Evolutionary conservation across 108 stramenopile species (phyloP).

Genomic region (Skeletonema menzelii): DNA sequence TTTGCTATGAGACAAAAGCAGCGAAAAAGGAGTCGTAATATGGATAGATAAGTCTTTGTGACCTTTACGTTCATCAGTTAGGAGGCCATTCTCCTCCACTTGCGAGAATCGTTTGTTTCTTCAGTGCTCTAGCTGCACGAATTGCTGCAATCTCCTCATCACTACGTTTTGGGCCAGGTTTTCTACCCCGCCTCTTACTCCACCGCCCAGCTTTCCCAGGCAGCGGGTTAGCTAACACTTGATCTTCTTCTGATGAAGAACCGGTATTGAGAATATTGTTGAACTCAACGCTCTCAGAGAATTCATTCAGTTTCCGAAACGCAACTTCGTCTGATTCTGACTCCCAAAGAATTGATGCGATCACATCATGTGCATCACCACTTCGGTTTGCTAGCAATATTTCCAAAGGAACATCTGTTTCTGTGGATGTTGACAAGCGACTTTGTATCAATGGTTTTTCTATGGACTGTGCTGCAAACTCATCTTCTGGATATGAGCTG

Average conservation of each 20-base stretch:
- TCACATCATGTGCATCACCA: conserved; percentile 24
- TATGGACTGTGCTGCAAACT: conserved; percentile 2
- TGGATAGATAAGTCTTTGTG: too few relatives aligned
- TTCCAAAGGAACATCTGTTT: conserved; percentile 25
- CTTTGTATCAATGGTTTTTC: conserved; percentile 35
- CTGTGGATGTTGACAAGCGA: conserved; percentile 10
- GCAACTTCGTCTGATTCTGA: conserved; percentile 18
- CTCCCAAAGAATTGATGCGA: conserved; percentile 41
- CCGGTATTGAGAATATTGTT: conserved; percentile 7
- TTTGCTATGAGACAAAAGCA: too few relatives aligned
- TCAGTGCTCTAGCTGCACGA: conserved; percentile 37
- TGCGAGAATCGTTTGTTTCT: conserved; percentile 12
- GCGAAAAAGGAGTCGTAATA: too few relatives aligned
- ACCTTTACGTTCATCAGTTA: neutral
- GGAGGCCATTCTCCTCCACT: neutral
- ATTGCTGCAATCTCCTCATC: conserved; percentile 41
- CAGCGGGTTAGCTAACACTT: conserved; percentile 37
- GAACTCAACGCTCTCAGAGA: conserved; percentile 38
- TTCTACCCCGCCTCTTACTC: conserved; percentile 22
- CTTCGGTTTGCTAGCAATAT: conserved; percentile 26
- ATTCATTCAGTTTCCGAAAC: conserved; percentile 8
- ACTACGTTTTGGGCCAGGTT: conserved; percentile 37
- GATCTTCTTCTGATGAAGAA: neutral
- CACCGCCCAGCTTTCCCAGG: conserved; percentile 15
- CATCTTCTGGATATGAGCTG: conserved; percentile 22